Conservation (phyloP, 257 asterid species). For the Penstemon eatonii region DNA sequence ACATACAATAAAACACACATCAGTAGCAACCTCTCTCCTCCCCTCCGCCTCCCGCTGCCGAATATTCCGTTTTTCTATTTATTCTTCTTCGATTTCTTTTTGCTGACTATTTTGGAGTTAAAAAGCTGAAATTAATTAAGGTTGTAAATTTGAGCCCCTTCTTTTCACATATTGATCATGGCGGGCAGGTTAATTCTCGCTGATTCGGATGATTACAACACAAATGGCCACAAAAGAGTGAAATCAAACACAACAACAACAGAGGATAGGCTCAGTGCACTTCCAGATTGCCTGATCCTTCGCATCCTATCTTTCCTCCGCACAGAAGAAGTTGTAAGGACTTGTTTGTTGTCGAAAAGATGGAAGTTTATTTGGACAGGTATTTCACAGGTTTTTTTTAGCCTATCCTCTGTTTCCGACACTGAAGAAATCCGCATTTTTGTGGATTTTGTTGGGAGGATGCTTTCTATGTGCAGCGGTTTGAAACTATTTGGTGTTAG, state of each 20-base stretch:
- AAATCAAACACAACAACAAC: background rate
- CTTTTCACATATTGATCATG: too few species aligned
- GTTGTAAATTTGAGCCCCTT: too few species aligned
- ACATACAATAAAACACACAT: too few species aligned
- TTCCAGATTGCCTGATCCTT: slow-evolving; percentile 18
- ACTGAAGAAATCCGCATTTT: background rate
- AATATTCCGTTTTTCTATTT: too few species aligned
- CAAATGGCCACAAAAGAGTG: too few species aligned
- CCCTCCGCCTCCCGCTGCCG: too few species aligned
- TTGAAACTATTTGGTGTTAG: slow-evolving; percentile 2
- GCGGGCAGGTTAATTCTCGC: too few species aligned
- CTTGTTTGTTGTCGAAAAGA: slow-evolving; percentile 19
- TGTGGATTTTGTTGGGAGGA: slow-evolving; percentile 7
- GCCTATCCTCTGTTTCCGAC: background rate
- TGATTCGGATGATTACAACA: too few species aligned
- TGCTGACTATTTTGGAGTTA: too few species aligned
- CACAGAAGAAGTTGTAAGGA: slow-evolving; percentile 12
- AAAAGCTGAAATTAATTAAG: too few species aligned
- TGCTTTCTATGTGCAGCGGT: background rate
- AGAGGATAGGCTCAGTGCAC: slow-evolving; percentile 18
- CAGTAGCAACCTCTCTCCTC: too few species aligned
- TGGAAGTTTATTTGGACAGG: slow-evolving; percentile 23
- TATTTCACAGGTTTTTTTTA: background rate
- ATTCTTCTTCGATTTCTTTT: too few species aligned
- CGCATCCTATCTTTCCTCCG: slow-evolving; percentile 13